phyloP scores from a whole-genome alignment of 2,329 filamentous ascomycete genomes.

The Fulvia fulva region DNA sequence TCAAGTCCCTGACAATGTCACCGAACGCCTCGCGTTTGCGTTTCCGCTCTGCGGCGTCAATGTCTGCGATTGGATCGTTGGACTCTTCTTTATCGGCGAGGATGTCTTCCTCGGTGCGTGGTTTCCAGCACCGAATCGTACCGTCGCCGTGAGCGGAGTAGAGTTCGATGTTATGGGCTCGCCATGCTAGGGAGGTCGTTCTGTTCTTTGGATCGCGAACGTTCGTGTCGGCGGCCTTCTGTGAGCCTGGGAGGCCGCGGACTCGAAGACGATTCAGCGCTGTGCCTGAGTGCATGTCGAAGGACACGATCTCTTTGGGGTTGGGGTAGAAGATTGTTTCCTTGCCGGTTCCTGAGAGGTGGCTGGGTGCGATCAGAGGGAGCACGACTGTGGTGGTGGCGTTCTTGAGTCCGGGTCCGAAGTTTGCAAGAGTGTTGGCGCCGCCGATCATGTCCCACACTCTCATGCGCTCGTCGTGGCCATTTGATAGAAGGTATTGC shows the following conservation, averaged over 20 bases:
- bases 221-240: conserved; percentile 2
- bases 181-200: conserved; percentile 74
- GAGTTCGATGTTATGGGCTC: conserved; percentile 65
- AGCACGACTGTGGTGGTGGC: conserved; percentile 39
- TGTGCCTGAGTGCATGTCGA: conserved; percentile 73
- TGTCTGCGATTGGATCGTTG: conserved; percentile 33
- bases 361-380: conserved; percentile 55
- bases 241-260: conserved; percentile 39
- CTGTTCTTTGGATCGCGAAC: conserved; percentile 44
- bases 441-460: conserved; percentile 82
- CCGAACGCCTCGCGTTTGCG: conserved; percentile 75
- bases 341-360: conserved; percentile 52
- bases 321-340: conserved; percentile 80
- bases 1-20: conserved; percentile 73
- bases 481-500: conserved; percentile 69
- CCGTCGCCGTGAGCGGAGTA: conserved; percentile 84
- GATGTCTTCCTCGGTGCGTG: conserved; percentile 50
- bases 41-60: conserved; percentile 49
- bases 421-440: conserved; percentile 82
- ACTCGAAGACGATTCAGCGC: conserved; percentile 68
- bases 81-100: conserved; percentile 42
- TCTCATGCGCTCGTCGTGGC: conserved; percentile 77
- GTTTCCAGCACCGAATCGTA: conserved; percentile 74
- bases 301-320: conserved; percentile 66
- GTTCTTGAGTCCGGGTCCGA: conserved; percentile 79